Conservation (phyloP, 768 basidiomycete species). For the Panaeolus papilionaceus region DNA sequence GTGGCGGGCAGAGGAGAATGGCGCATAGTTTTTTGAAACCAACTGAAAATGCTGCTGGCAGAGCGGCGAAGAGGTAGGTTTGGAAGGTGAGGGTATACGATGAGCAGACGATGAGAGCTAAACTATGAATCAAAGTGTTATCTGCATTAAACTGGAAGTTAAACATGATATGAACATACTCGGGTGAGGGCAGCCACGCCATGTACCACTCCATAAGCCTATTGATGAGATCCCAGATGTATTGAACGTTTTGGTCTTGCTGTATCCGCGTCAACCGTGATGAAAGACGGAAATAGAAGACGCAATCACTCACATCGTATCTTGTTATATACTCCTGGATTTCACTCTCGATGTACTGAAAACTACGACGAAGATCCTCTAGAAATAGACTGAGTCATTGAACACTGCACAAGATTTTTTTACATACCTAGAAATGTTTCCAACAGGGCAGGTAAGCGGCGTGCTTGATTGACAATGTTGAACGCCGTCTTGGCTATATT, state of each 20-base stretch:
- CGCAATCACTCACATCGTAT: slow-evolving; percentile 57
- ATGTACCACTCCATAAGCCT: slow-evolving; percentile 75
- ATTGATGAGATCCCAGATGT: slow-evolving; percentile 60
- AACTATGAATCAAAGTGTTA: slow-evolving; percentile 60
- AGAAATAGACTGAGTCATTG: background rate
- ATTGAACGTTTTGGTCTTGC: slow-evolving; percentile 51
- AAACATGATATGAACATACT: slow-evolving; percentile 48
- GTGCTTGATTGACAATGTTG: slow-evolving; percentile 59
- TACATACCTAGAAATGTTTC: slow-evolving; percentile 75
- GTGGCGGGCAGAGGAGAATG: slow-evolving; percentile 54
- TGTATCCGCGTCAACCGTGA: slow-evolving; percentile 11
- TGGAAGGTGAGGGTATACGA: slow-evolving; percentile 76
- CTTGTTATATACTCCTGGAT: slow-evolving; percentile 60
- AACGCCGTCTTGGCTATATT: slow-evolving; percentile 60
- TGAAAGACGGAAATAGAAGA: background rate
- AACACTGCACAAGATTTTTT: background rate
- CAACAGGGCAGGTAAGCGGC: slow-evolving; percentile 66
- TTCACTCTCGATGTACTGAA: slow-evolving; percentile 65
- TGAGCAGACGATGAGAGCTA: slow-evolving; percentile 44
- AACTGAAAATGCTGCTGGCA: slow-evolving; percentile 70
- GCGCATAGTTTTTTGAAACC: slow-evolving; percentile 75
- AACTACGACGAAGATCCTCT: slow-evolving; percentile 72
- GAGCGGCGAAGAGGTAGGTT: slow-evolving; percentile 72
- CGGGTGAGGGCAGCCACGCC: slow-evolving; percentile 72
- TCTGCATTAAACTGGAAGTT: slow-evolving; percentile 13